Evolutionary conservation across 2,329 filamentous ascomycete species (phyloP).

Genomic region (Fusarium coicis): DNA sequence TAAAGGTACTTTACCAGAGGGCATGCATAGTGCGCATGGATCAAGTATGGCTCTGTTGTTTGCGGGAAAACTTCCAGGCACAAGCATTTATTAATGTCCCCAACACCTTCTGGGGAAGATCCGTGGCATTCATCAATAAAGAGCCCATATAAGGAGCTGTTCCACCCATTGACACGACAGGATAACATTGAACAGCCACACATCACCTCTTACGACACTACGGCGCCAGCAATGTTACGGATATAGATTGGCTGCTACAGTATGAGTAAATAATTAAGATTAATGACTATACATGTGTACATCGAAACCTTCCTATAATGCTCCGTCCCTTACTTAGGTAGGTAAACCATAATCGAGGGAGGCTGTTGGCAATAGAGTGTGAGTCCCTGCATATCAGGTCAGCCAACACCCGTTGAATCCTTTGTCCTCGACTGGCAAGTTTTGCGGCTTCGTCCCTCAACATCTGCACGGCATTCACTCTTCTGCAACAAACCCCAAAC

Average conservation of each 20-base stretch:
- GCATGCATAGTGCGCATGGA: conserved; percentile 43
- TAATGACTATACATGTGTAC: background rate
- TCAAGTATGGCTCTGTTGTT: conserved; percentile 30
- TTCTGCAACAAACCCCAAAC: background rate
- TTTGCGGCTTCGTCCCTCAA: background rate
- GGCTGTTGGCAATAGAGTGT: background rate
- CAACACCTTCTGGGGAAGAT: conserved; percentile 13
- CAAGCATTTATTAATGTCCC: background rate
- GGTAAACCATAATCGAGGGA: background rate
- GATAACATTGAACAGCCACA: conserved; percentile 12
- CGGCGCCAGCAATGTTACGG: conserved; percentile 24
- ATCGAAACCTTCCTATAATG: background rate
- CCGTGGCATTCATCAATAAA: conserved; percentile 5
- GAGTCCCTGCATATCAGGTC: conserved; percentile 21
- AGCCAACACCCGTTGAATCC: background rate
- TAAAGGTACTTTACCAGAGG: conserved; percentile 27
- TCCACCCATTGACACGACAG: conserved; percentile 13
- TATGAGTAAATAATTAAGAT: conserved; percentile 18
- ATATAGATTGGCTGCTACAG: conserved; percentile 31
- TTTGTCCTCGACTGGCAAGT: conserved; percentile 2
- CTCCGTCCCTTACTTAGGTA: background rate
- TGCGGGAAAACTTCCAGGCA: conserved; percentile 10
- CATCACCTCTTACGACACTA: conserved; percentile 25
- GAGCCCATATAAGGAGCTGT: conserved; percentile 14
- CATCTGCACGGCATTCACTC: background rate